These are phyloP conservation scores for Ceratobasidium sp. DNA, from an alignment of 1,284 basidiomycete species.

Conservation along the genomic window DNA sequence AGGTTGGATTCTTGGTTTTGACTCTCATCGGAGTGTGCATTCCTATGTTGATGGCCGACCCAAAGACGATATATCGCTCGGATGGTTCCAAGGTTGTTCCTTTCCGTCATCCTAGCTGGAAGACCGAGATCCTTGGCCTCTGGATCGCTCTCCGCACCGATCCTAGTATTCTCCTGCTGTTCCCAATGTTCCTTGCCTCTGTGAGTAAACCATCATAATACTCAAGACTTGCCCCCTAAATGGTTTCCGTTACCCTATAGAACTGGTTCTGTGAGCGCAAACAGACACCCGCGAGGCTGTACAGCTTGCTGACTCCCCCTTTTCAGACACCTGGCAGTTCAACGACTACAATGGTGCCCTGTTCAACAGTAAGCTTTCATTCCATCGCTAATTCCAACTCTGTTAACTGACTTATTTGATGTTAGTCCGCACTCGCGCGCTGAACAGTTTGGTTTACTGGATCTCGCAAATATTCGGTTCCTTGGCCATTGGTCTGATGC, in stretches of 20 bases:
- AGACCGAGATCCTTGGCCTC: conserved; percentile 66
- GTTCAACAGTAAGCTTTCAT: conserved; percentile 64
- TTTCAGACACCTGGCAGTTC: conserved; percentile 74
- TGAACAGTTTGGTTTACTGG: conserved; percentile 81
- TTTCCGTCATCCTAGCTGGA: conserved; percentile 78
- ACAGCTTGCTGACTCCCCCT: not conserved
- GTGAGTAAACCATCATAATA: conserved; percentile 38
- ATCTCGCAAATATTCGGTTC: conserved; percentile 75
- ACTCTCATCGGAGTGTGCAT: conserved; percentile 74
- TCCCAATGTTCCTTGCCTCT: conserved; percentile 73
- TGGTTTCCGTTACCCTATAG: conserved; percentile 55
- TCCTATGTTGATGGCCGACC: conserved; percentile 76
- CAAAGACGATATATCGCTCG: conserved; percentile 74
- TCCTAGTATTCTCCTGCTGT: conserved; percentile 70
- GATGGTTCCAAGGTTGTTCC: conserved; percentile 78
- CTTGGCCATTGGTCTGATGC: conserved; percentile 70
- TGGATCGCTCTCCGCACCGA: conserved; percentile 69
- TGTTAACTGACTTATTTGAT: not conserved
- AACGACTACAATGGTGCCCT: conserved; percentile 74
- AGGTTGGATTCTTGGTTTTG: conserved; percentile 81
- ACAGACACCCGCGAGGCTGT: not conserved
- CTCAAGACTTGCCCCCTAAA: not conserved
- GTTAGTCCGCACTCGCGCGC: conserved; percentile 69
- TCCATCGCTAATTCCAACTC: not conserved
- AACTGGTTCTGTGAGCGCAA: conserved; percentile 65